Percentiles rank a stretch among this genome's conserved stretches.
These are phyloP conservation scores for Blastobotrys arbuscula DNA, from an alignment of 1,139 yeast species.

Conservation along the genomic window DNA sequence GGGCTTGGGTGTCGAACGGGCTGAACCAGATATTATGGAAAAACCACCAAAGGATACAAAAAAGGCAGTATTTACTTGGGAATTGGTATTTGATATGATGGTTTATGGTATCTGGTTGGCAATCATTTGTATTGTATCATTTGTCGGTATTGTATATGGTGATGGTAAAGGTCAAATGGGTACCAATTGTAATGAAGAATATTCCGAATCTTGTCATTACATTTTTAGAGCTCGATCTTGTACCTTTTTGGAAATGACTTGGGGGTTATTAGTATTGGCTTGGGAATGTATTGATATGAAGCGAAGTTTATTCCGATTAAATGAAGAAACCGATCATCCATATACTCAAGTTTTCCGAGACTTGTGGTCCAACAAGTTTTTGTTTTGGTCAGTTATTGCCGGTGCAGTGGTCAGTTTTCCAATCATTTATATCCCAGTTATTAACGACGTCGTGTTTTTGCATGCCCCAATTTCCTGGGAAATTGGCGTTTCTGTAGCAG, in stretches of 20 bases:
- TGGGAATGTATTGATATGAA: constrained; percentile 86
- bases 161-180: constrained; percentile 68
- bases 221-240: constrained; percentile 80
- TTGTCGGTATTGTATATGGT: constrained; percentile 56
- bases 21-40: constrained; percentile 60
- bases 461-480: constrained; percentile 73
- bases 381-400: constrained; percentile 75
- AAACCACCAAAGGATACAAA: constrained; percentile 56
- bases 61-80: constrained; percentile 61
- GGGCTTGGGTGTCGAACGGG: constrained; percentile 76
- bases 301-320: constrained; percentile 69
- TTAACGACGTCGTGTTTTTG: constrained; percentile 69
- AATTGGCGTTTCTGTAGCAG: constrained; percentile 76
- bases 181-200: constrained; percentile 50
- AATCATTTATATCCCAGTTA: constrained; percentile 81
- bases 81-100: constrained; percentile 66
- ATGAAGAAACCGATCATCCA: constrained; percentile 58
- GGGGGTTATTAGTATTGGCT: constrained; percentile 82
- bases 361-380: constrained; percentile 68
- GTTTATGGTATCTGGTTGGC: constrained; percentile 76
- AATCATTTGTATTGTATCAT: constrained; percentile 60
- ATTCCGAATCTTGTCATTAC: constrained; percentile 46
- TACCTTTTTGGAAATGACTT: constrained; percentile 80
- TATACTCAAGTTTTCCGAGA: constrained; percentile 57
- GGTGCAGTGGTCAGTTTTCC: constrained; percentile 77